phyloP scores from a whole-genome alignment of 2,329 filamentous ascomycete species.

The Trichoderma hamatum region DNA sequence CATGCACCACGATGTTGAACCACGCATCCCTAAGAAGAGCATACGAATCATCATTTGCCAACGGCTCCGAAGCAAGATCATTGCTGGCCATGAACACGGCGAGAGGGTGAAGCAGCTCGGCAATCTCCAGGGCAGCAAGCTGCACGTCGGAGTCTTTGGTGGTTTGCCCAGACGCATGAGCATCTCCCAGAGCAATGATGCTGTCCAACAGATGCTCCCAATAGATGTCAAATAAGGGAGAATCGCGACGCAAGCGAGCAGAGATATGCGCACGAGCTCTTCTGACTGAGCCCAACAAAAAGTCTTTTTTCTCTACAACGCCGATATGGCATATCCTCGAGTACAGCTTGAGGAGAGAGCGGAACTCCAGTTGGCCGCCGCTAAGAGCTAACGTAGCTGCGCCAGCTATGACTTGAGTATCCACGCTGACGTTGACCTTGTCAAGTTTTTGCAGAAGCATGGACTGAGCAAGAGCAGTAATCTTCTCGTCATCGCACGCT shows the following conservation, averaged over 20 bases:
- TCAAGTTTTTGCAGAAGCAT: conserved; percentile 96
- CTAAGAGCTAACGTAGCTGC: conserved; percentile 76
- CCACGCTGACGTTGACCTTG: conserved; percentile 77
- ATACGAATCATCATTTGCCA: conserved; percentile 68
- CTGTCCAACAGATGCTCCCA: conserved; percentile 81
- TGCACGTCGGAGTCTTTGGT: conserved; percentile 78
- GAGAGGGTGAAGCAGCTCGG: conserved; percentile 83
- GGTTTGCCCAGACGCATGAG: conserved; percentile 71
- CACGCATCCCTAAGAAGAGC: conserved; percentile 85
- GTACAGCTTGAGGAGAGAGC: conserved; percentile 82
- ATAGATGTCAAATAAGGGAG: conserved; percentile 80
- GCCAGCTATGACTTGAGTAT: conserved; percentile 83
- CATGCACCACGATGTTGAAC: conserved; percentile 97
- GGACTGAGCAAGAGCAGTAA: conserved; percentile 87
- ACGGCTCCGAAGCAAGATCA: conserved; percentile 54
- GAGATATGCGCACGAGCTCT: conserved; percentile 82
- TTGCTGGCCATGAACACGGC: conserved; percentile 77
- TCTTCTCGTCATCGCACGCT: conserved; percentile 83
- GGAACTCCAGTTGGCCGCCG: conserved; percentile 81
- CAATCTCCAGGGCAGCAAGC: conserved; percentile 83
- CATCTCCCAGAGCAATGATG: conserved; percentile 88
- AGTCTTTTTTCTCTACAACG: conserved; percentile 67
- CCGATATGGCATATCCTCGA: conserved; percentile 74
- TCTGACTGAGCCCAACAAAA: conserved; percentile 74
- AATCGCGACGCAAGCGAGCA: conserved; percentile 65